Conservation (phyloP, 768 basidiomycete species). For the Neoboletus brunneissimus region DNA sequence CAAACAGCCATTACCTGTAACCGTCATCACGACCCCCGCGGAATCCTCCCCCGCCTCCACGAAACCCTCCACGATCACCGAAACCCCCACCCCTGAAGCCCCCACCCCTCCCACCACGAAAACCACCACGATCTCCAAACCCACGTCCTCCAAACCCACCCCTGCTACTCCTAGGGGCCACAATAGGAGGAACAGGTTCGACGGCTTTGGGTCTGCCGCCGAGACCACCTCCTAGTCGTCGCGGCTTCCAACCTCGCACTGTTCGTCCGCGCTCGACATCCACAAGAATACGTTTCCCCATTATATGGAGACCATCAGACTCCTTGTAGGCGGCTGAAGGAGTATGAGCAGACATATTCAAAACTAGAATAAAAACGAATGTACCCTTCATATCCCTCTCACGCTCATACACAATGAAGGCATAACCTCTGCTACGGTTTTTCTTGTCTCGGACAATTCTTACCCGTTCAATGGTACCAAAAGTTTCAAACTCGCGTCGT, state of each 20-base stretch:
- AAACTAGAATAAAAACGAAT: conserved; percentile 8
- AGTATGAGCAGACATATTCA: conserved; percentile 17
- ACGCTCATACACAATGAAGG: conserved; percentile 96
- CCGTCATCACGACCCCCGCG: conserved; percentile 43
- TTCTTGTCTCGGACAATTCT: conserved; percentile 92
- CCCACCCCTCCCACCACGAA: conserved; percentile 42
- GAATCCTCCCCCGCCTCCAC: conserved; percentile 36
- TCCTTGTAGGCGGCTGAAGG: conserved; percentile 91
- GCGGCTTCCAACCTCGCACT: conserved; percentile 97
- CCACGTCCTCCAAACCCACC: conserved; percentile 46
- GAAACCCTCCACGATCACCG: conserved; percentile 42
- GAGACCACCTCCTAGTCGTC: conserved; percentile 94
- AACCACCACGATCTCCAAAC: conserved; percentile 36
- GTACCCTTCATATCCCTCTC: conserved; percentile 99
- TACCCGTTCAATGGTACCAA: conserved; percentile 92
- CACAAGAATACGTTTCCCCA: conserved; percentile 93
- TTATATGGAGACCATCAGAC: conserved; percentile 93
- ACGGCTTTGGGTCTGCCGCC: conserved; percentile 93
- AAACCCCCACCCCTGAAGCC: conserved; percentile 46
- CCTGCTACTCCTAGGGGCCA: conserved; percentile 31
- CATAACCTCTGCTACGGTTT: conserved; percentile 84
- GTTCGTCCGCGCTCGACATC: conserved; percentile 98
- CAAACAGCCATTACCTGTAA: conserved; percentile 43
- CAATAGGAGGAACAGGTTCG: conserved; percentile 35
- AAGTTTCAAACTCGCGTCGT: conserved; percentile 92